phyloP scores from a whole-genome alignment of 1,284 basidiomycete genomes.

The Ganoderma boninense region DNA sequence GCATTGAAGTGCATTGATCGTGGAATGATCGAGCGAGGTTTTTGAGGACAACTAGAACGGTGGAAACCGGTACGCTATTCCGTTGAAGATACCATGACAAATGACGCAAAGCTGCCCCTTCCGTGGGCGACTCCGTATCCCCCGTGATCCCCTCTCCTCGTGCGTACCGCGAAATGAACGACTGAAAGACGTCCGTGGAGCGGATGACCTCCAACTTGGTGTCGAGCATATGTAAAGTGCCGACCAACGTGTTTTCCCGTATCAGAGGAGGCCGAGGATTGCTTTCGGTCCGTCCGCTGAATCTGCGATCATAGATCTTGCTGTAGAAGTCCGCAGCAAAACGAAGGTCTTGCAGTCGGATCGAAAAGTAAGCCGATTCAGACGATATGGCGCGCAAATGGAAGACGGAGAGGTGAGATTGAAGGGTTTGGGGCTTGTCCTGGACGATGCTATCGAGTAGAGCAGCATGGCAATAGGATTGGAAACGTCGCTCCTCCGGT shows the following conservation, averaged over 20 bases:
- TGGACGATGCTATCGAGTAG: conserved; percentile 89
- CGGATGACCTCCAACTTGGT: conserved; percentile 58
- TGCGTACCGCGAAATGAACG: conserved; percentile 60
- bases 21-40: conserved; percentile 68
- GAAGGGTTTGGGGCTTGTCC: conserved; percentile 85
- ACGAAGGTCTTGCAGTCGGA: conserved; percentile 73
- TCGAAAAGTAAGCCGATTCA: conserved; percentile 64
- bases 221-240: conserved; percentile 68
- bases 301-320: conserved; percentile 73
- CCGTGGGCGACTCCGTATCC: conserved; percentile 44
- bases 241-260: conserved; percentile 72
- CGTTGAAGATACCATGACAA: conserved; percentile 70
- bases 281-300: conserved; percentile 71
- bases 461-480: conserved; percentile 79
- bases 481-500: conserved; percentile 66
- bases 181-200: conserved; percentile 51
- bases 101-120: conserved; percentile 41
- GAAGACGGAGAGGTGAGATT: conserved; percentile 78
- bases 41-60: conserved; percentile 64
- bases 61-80: conserved; percentile 73
- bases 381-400: conserved; percentile 68
- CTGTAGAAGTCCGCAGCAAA: conserved; percentile 79
- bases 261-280: conserved; percentile 71
- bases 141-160: conserved; percentile 40
- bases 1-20: conserved; percentile 54